These are phyloP conservation scores for Fusarium sp. DNA, from an alignment of 2,329 filamentous ascomycete species.

Conservation along the genomic window DNA sequence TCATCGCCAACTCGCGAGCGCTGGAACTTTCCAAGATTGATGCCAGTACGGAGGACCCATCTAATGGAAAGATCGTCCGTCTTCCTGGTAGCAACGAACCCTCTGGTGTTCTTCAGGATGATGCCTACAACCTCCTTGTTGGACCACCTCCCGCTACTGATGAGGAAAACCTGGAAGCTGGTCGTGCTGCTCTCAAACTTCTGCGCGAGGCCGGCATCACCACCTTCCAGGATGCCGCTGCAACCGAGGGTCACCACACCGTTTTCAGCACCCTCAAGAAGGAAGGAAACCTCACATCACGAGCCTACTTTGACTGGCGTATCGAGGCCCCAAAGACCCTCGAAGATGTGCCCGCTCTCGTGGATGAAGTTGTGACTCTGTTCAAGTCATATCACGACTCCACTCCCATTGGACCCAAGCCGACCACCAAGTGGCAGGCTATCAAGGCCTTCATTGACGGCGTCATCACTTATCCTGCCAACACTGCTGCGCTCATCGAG, in stretches of 20 bases:
- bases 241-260: constrained; percentile 14
- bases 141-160: constrained; percentile 35
- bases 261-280: constrained; percentile 39
- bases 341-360: constrained; percentile 15
- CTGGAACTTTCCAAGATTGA: constrained; percentile 41
- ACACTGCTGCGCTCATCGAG: constrained; percentile 45
- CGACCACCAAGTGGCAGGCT: constrained; percentile 45
- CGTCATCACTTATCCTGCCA: constrained; percentile 45
- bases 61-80: constrained; percentile 41
- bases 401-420: constrained; percentile 24
- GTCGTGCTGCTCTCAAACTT: constrained; percentile 42
- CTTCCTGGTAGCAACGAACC: constrained; percentile 43
- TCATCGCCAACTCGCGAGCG: constrained; percentile 42
- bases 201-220: constrained; percentile 45
- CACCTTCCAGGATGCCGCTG: constrained; percentile 45
- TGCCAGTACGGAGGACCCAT: constrained; percentile 34
- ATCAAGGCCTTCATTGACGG: constrained; percentile 46
- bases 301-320: constrained; percentile 45
- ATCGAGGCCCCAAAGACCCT: constrained; percentile 40
- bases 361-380: constrained; percentile 23
- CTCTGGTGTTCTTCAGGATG: constrained; percentile 42
- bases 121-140: constrained; percentile 32
- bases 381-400: constrained; percentile 29
- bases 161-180: constrained; percentile 36
- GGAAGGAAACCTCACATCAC: constrained; percentile 34